Base-by-base conservation (phyloP, 306 rosid species). In the Trifolium subterraneum region DNA sequence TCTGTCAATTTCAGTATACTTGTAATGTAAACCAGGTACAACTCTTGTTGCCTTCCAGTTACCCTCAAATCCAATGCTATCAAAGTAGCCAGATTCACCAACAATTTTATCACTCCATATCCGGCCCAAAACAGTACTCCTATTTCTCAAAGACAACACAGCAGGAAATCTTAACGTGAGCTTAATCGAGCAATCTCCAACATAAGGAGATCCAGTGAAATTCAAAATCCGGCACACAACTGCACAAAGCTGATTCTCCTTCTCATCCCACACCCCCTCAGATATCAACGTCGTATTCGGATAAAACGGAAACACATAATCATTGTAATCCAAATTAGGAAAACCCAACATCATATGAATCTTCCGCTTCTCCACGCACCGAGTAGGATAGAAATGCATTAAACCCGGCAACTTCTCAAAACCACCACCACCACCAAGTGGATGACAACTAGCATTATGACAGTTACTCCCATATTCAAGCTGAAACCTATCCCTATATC, bases 261-360 rank as follows among this genome's bases (percentile, higher is more conserved):
- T 84, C 84, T 84, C 89, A 78, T 93, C 88, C 98, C 97, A 91
- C n/a, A 41, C 55, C 29, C 92, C 98, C 80, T 91, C 96, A 36
- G 92, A 84, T 75, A 91, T 55, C 64, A 91, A 74, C 0, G 88
- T 87, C 0, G 80, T 60, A 60, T 77, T 84, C 1, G 93, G 94
- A 18, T 80, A 59, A 71, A 88, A 88, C 0, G 92, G 87, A 84
- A 89, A 81, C 15, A 52, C 15, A 33, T 9, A 2, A 15, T 61
- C 80, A 48, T 10, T 27, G 56, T 76, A 66, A 44, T 60, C 70
- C 6, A 80, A 68, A 65, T 83, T 82, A 22, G 78, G 61, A 87
- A 93, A 89, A 66, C 85, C 87, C 85, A 91, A 64, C 61, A 93
- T 23, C 81, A 93, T 78, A 85, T 82, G 89, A 90, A 87, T 20